Evolutionary conservation across 2,329 filamentous ascomycete species (phyloP), one percentile per base, ranked within the genome.

Genomic region (Beauveria caledonica): DNA sequence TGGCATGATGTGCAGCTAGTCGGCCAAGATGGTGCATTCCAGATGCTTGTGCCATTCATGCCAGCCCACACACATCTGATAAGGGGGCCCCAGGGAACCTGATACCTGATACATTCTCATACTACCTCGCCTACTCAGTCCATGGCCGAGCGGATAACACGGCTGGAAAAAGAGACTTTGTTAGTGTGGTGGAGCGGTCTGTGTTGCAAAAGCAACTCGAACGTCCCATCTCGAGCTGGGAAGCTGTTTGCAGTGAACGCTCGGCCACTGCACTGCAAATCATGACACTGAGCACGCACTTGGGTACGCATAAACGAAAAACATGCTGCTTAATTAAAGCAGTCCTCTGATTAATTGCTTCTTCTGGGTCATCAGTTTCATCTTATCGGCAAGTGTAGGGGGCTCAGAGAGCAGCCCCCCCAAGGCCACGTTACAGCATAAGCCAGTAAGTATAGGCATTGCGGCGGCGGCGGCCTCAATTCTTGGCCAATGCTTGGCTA

Each of bases 31-130:
- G 23, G 33, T 17, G 10, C 19, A 52, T 19, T 40, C 25, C 10
- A n/a, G 23, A 33, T 44, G 54, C 25, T 39, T 36, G 19, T 48
- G 36, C 21, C 25, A 59, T 52, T n/a, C 2, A 45, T 51, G 46
- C 56, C 29, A 42, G 23, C n/a, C 21, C 39, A 36, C 33, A 36
- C 33, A 36, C 33, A 49, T 51, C 49, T 39, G 23, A 42, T 44
- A 53, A 52, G n/a, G 40, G 45, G 10, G 3, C 10, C 23, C 5
- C 11, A 17, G n/a, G 50, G 19, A 21, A 51, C 39, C 57, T 53
- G 49, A 59, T 59, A 51, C 39, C 57, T 53, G 49, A 59, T 59
- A 53, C 49, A 46, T 33, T 40, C 40, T 52, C 48, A 53, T 59
- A 45, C 57, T 19, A 51, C 39, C 46, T 48, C 21, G 29, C 21